Evolutionary conservation across 2,329 filamentous ascomycete species (phyloP), one percentile per base, ranked within the genome.

Genomic region (Didymellaceae sp.): DNA sequence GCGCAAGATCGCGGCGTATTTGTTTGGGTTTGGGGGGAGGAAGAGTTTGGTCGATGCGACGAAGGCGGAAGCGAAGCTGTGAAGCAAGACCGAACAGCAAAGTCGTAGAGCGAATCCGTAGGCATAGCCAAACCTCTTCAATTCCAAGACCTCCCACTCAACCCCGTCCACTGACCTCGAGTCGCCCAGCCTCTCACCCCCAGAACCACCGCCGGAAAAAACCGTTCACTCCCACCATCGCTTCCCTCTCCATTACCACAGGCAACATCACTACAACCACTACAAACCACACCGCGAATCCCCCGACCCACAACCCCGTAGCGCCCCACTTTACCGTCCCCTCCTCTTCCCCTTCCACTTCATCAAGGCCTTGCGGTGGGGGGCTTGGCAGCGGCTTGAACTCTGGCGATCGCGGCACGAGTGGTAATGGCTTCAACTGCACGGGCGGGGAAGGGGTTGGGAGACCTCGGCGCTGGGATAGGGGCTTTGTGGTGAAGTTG

Each of bases 1-100:
- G 79, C 74, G 83, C n/a, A 86, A 85, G 69, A 78, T 86, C 8
- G 83, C 82, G 0, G 82, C 80, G 8, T 84, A 81, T 68, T 56
- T 85, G 33, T 84, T 85, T 65, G 82, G 80, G 1, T 83, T 80
- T 56, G 75, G 76, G 9, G 78, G 77, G 0, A 70, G 75, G 43
- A 75, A 74, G 55, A 78, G 75, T 22, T 38, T 70, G 20, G 61
- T 57, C 2, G 68, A 73, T 58, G 68, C 63, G 21, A 70, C 67
- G 30, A 65, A 58, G 32, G 50, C 59, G 45, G 64, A 62, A 14
- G 54, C 67, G n/a, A 71, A 72, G 47, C 25, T 72, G 52, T 72
- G 65, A 43, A 16, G 13, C 25, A 20, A 10, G 6, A 6, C 13
- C 5, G 24, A 22, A 4, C 10, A 11, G 24, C 26, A 21, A 14